Percentiles rank a stretch among this genome's conserved stretches.
Conservation (phyloP, 108 stramenopile species). For the Nannochloropsis oceanica region DNA sequence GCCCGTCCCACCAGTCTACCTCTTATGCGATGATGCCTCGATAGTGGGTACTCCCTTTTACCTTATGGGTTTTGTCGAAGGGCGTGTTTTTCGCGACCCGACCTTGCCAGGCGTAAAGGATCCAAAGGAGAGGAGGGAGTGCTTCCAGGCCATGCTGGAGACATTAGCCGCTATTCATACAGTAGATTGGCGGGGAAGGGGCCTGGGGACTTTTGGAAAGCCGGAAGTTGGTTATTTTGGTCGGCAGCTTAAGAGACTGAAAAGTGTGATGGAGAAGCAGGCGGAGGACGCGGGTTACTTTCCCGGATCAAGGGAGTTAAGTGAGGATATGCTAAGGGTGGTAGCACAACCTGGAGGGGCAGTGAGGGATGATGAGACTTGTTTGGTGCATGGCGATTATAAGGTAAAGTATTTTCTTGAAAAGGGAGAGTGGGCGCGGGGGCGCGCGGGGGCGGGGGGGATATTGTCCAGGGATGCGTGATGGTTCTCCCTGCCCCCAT, state of each 20-base stretch:
- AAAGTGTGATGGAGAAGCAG: conserved; percentile 53
- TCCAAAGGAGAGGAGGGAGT: conserved; percentile 43
- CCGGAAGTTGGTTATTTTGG: conserved; percentile 44
- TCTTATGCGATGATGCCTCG: conserved; percentile 57
- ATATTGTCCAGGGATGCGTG: too few relatives aligned
- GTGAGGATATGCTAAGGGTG: neutral
- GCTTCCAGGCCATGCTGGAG: conserved; percentile 51
- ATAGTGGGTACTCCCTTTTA: conserved; percentile 89
- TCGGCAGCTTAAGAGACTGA: conserved; percentile 57
- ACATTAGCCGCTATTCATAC: conserved; percentile 48
- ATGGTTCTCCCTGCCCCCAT: too few relatives aligned
- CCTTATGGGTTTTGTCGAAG: conserved; percentile 77
- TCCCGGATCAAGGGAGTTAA: neutral
- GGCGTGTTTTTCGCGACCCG: conserved; percentile 76
- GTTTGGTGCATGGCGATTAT: neutral
- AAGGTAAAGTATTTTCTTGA: too few relatives aligned
- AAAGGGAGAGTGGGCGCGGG: too few relatives aligned
- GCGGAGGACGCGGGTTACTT: conserved; percentile 15
- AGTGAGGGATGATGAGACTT: neutral
- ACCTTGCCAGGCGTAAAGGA: conserved; percentile 47
- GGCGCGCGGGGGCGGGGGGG: too few relatives aligned
- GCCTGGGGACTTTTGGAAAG: conserved; percentile 57
- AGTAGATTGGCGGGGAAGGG: conserved; percentile 35
- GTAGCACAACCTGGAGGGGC: neutral
- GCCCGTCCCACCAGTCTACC: conserved; percentile 61